Conservation (phyloP, 192 early-diverging fungal genomes). For the Backusella macrospora region DNA sequence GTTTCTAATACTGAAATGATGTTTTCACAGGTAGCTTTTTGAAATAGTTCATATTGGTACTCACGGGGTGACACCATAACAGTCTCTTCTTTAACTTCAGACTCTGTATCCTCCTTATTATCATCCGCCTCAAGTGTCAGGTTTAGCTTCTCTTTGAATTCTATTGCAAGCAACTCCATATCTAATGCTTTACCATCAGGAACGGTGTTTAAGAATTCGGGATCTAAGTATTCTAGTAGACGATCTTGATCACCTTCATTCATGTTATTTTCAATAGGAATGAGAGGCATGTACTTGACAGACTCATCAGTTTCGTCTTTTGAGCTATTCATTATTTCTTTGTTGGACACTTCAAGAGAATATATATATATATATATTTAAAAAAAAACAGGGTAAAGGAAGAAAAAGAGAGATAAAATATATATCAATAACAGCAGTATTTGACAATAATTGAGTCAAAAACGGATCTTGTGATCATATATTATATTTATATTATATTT, state of each 20-base stretch:
- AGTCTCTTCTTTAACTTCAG: background rate
- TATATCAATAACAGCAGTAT: no score
- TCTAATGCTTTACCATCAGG: background rate
- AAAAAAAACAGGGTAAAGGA: no score
- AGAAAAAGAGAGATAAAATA: no score
- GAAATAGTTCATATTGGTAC: constrained; percentile 83
- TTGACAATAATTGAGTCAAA: no score
- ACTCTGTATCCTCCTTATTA: background rate
- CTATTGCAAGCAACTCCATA: background rate
- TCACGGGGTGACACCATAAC: constrained; percentile 55
- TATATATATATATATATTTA: no score
- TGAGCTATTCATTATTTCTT: background rate
- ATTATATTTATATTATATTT: no score
- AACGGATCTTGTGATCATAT: no score
- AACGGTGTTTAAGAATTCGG: background rate
- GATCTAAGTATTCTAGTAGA: background rate
- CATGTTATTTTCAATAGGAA: constrained; percentile 14
- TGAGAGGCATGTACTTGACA: background rate
- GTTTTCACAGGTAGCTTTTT: constrained; percentile 68
- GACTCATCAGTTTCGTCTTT: background rate
- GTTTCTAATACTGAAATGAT: constrained; percentile 91
- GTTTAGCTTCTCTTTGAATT: constrained; percentile 7
- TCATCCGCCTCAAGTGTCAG: background rate
- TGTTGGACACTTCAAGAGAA: background rate
- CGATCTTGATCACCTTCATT: constrained; percentile 13